A percentile compares a stretch with the other conserved stretches of the same genome.
phyloP scores from a whole-genome alignment of 805 yeast species.

The Barnettozyma pratensis region DNA sequence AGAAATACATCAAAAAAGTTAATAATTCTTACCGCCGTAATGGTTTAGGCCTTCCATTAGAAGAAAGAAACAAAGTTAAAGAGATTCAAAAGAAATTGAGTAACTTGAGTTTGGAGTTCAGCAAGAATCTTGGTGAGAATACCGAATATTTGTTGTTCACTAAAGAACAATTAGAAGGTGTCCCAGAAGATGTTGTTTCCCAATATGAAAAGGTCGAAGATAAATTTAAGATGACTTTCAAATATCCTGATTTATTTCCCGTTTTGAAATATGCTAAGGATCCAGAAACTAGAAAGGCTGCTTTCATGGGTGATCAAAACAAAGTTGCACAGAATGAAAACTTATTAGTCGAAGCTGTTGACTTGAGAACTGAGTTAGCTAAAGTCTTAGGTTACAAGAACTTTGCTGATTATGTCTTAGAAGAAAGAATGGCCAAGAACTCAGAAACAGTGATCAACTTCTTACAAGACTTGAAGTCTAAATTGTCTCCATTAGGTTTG shows the following conservation, averaged over 20 bases:
- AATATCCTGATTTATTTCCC: constrained; percentile 77
- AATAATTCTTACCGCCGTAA: constrained; percentile 55
- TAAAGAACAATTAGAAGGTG: constrained; percentile 63
- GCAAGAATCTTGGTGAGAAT: constrained; percentile 68
- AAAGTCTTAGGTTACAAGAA: constrained; percentile 58
- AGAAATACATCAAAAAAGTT: constrained; percentile 50
- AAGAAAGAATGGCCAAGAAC: constrained; percentile 76
- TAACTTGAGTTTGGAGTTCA: constrained; percentile 49
- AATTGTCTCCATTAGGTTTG: constrained; percentile 54
- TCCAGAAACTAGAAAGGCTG: constrained; percentile 60
- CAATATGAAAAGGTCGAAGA: constrained; percentile 45
- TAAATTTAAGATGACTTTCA: constrained; percentile 62
- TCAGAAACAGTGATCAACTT: constrained; percentile 56
- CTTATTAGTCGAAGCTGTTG: constrained; percentile 54
- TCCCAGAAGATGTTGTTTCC: constrained; percentile 57
- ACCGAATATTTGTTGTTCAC: constrained; percentile 57
- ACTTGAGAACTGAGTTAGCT: constrained; percentile 59
- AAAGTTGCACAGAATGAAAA: constrained; percentile 62
- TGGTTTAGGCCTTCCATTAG: constrained; percentile 60
- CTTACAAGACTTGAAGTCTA: constrained; percentile 53
- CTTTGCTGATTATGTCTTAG: constrained; percentile 67
- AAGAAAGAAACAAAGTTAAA: constrained; percentile 50
- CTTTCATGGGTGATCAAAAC: constrained; percentile 63
- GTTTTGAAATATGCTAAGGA: constrained; percentile 66
- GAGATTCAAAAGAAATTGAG: constrained; percentile 55